Evolutionary conservation across 176 grass and related monocot genomes (phyloP).

Genomic region (Zea luxurians): DNA sequence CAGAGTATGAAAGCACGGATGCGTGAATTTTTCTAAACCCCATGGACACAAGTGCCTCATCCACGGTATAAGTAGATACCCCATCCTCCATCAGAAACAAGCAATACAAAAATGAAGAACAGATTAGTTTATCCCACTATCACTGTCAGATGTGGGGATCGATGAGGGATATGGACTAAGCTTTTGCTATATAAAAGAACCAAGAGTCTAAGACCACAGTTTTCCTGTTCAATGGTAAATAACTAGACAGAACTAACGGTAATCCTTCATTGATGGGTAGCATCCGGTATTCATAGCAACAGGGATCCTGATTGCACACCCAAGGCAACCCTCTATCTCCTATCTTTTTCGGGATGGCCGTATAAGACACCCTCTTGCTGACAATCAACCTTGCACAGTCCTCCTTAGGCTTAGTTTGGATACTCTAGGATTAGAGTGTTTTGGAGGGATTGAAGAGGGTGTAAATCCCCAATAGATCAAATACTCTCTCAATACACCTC

Average conservation of each 20-base stretch:
- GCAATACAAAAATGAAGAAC: not conserved
- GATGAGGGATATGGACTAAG: not conserved
- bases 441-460: no score
- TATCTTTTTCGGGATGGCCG: no score
- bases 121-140: not conserved
- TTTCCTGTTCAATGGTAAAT: not conserved
- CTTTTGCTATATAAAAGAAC: not conserved
- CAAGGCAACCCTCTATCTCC: no score
- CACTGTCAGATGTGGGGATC: not conserved
- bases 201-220: not conserved
- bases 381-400: no score
- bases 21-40: constrained; percentile 89
- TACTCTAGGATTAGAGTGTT: no score
- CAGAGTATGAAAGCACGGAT: constrained; percentile 82
- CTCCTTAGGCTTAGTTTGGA: no score
- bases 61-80: constrained; percentile 66
- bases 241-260: not conserved
- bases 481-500: no score
- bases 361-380: no score
- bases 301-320: not conserved
- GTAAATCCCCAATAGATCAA: no score
- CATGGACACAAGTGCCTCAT: constrained; percentile 79
- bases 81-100: constrained; percentile 78
- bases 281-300: not conserved
- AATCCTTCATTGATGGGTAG: not conserved